A percentile compares a stretch with the other conserved stretches of the same genome.
Conservation (phyloP, 2,329 filamentous ascomycete genomes). For the Talaromyces funiculosus region DNA sequence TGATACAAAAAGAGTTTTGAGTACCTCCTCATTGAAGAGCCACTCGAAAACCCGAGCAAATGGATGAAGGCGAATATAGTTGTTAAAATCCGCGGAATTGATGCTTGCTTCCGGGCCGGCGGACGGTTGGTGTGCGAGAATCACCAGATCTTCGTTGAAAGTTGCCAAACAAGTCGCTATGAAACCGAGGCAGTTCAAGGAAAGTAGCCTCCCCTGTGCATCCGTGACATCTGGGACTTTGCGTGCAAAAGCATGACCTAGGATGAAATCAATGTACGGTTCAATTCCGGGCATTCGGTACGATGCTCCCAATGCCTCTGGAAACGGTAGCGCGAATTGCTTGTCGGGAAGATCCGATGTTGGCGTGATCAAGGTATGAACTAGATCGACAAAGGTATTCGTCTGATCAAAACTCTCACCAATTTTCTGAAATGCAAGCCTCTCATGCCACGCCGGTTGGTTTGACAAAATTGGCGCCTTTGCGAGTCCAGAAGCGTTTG, state of each 20-base stretch:
- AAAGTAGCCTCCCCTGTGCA: constrained; percentile 65
- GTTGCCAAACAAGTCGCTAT: constrained; percentile 70
- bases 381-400: constrained; percentile 72
- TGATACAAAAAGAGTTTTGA: constrained; percentile 69
- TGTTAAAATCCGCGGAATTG: constrained; percentile 65
- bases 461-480: constrained; percentile 41
- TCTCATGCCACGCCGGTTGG: constrained; percentile 40
- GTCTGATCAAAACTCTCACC: constrained; percentile 77
- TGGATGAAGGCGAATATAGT: constrained; percentile 82
- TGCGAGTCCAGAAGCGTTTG: constrained; percentile 40
- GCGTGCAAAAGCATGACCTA: constrained; percentile 70
- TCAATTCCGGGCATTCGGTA: constrained; percentile 83
- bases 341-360: constrained; percentile 43
- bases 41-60: constrained; percentile 96
- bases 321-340: constrained; percentile 75
- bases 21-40: constrained; percentile 90
- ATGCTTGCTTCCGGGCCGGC: constrained; percentile 71
- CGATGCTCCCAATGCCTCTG: constrained; percentile 72
- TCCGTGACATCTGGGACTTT: constrained; percentile 63
- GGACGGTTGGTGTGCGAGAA: constrained; percentile 73
- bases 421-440: constrained; percentile 67
- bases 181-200: constrained; percentile 78
- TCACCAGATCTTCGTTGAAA: constrained; percentile 91
- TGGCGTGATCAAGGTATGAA: constrained; percentile 67
- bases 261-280: constrained; percentile 83